Base-by-base conservation (phyloP, 306 rosid genomes). In the Oxytropis ochrocephala region DNA sequence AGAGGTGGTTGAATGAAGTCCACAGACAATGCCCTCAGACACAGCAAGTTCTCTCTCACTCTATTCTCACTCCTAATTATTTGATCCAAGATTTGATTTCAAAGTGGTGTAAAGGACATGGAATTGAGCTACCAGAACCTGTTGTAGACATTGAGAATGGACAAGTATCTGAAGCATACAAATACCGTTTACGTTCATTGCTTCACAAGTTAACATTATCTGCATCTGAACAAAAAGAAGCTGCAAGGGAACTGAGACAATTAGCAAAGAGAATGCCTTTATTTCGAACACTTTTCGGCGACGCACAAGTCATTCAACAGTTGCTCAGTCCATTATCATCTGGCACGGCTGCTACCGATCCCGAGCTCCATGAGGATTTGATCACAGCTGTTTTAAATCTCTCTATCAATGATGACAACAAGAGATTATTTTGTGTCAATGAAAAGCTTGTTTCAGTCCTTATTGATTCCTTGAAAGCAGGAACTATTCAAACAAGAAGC, bases 301-400 rank as follows among this genome's bases (percentile, higher is more conserved):
- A 74, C 79, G 70, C 85, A 1, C 80, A 80, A 67, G 70, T 78
- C 57, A 83, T 89, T 67, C 35, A 73, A 1, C 85, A 75, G 44
- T 57, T 89, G 78, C 86, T 89, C 5, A 70, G 54, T 61, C 92
- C 96, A 1, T 70, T 87, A 27, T 68, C 85, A 6, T 44, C 56
- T 0, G 82, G 72, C 4, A 30, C 51, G 4, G 78, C 78, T 61
- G 50, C 36, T 67, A 13, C 55, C 7, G 79, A 82, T 36, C 88
- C 87, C 7, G 95, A 85, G 62, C 90, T 92, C 56, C 90, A 84
- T 2, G 97, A 85, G 68, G 91, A 92, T 76, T 63, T 92, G 80
- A 58, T 92, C 85, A 84, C 96, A 11, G 79, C 90, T 1, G 49
- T 92, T 57, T 69, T 85, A 5, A 92, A 92, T 67, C 77, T 92